phyloP scores from a whole-genome alignment of 164 flowering plant species.

The Tetrastigma voinierianum region DNA sequence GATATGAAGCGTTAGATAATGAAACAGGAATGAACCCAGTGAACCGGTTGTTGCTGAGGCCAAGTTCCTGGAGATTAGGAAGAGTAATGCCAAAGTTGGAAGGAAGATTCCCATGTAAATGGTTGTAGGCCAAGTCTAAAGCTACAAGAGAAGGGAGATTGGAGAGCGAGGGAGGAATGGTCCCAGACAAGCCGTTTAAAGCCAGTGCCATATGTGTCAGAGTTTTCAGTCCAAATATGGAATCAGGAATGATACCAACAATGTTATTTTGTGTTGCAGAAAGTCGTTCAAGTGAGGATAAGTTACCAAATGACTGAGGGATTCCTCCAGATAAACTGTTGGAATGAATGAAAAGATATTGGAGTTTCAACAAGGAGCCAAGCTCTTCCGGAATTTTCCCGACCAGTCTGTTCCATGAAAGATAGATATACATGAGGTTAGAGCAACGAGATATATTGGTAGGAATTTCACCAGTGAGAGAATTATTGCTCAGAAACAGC shows the following conservation, averaged over 20 bases:
- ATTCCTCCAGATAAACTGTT: no score
- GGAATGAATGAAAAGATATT: no score
- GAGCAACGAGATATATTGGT: background rate
- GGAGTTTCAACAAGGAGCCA: no score
- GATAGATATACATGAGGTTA: background rate
- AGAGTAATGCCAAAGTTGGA: constrained; percentile 8
- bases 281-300: background rate
- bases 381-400: no score
- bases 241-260: constrained; percentile 22
- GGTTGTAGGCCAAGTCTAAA: constrained; percentile 10
- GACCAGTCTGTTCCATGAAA: no score
- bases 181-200: constrained; percentile 13
- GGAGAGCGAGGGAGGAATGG: constrained; percentile 26
- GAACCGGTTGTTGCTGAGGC: constrained; percentile 5
- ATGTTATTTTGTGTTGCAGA: constrained; percentile 2
- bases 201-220: background rate
- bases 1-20: constrained; percentile 21
- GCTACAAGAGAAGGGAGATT: constrained; percentile 19
- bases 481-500: background rate
- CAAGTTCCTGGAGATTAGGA: constrained; percentile 12
- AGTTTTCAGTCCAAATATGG: constrained; percentile 9
- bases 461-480: constrained; percentile 5
- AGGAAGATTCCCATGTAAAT: constrained; percentile 18
- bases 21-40: constrained; percentile 28
- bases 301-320: background rate